phyloP scores from a whole-genome alignment of 2,329 filamentous ascomycete species.

The Ophiosphaerella korrae region DNA sequence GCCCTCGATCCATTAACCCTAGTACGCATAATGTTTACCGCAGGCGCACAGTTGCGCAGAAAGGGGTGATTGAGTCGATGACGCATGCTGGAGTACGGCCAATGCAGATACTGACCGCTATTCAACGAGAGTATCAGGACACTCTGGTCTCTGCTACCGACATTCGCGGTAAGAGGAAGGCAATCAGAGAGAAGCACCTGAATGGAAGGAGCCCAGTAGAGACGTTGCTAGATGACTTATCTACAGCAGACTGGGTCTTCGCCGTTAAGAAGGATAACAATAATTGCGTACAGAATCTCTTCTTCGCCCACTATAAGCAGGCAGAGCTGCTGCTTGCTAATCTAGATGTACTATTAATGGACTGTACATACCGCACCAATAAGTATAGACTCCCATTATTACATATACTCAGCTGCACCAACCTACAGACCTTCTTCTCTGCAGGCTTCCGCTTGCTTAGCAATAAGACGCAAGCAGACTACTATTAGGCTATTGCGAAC shows the following conservation, averaged over 20 bases:
- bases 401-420: constrained; percentile 15
- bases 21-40: constrained; percentile 16
- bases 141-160: constrained; percentile 14
- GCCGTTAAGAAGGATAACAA: constrained; percentile 14
- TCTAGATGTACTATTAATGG: constrained; percentile 13
- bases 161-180: constrained; percentile 12
- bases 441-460: constrained; percentile 18
- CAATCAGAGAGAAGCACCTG: constrained; percentile 10
- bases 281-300: constrained; percentile 15
- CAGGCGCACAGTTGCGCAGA: constrained; percentile 13
- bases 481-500: constrained; percentile 15
- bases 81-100: constrained; percentile 10
- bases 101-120: constrained; percentile 13
- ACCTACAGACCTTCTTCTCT: constrained; percentile 19
- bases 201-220: constrained; percentile 12
- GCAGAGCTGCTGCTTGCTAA: constrained; percentile 14
- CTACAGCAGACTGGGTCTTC: constrained; percentile 14
- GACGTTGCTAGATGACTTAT: constrained; percentile 14
- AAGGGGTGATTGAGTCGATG: constrained; percentile 14
- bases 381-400: constrained; percentile 17
- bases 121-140: constrained; percentile 11
- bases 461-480: constrained; percentile 12
- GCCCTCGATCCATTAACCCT: constrained; percentile 10
- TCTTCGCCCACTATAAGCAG: constrained; percentile 15
- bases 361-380: constrained; percentile 16